Evolutionary conservation across 306 rosid species (phyloP).

Genomic region (Malus sieversii): DNA sequence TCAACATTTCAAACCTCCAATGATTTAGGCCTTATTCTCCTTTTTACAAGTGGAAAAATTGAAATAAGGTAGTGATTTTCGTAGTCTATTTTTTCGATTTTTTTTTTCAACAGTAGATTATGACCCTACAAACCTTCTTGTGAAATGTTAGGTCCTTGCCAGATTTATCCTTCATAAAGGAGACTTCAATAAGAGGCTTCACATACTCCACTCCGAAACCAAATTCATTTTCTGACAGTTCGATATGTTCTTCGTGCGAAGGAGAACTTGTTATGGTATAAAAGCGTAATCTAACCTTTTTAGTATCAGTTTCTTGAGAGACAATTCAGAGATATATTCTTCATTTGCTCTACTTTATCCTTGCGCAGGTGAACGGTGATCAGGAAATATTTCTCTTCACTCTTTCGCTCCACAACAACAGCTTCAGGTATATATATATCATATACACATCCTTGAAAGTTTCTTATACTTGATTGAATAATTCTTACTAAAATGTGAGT

Average conservation of each 20-base stretch:
- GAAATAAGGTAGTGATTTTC: constrained; percentile 57
- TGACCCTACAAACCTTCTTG: not conserved
- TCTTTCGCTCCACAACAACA: constrained; percentile 44
- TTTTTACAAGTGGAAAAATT: constrained; percentile 57
- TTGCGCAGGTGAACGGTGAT: constrained; percentile 62
- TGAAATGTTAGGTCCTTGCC: constrained; percentile 65
- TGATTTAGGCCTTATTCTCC: constrained; percentile 46
- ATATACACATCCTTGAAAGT: not conserved
- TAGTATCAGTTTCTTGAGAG: not conserved
- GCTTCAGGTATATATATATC: constrained; percentile 46
- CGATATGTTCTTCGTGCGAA: constrained; percentile 55
- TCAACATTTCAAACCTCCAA: constrained; percentile 50
- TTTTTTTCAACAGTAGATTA: not conserved
- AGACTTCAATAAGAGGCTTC: constrained; percentile 68
- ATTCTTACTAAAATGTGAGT: not conserved
- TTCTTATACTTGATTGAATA: not conserved
- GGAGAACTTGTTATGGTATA: constrained; percentile 80
- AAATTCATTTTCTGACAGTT: constrained; percentile 39
- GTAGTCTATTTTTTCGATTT: not conserved
- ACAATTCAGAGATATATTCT: not conserved
- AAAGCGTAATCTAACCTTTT: constrained; percentile 1
- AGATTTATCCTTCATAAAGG: constrained; percentile 51
- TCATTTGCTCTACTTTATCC: not conserved
- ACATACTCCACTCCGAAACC: constrained; percentile 44
- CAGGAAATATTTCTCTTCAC: constrained; percentile 63